Percentiles rank a stretch among this genome's conserved stretches.
Conservation (phyloP, 306 rosid species). For the Astragalus membranaceus region DNA sequence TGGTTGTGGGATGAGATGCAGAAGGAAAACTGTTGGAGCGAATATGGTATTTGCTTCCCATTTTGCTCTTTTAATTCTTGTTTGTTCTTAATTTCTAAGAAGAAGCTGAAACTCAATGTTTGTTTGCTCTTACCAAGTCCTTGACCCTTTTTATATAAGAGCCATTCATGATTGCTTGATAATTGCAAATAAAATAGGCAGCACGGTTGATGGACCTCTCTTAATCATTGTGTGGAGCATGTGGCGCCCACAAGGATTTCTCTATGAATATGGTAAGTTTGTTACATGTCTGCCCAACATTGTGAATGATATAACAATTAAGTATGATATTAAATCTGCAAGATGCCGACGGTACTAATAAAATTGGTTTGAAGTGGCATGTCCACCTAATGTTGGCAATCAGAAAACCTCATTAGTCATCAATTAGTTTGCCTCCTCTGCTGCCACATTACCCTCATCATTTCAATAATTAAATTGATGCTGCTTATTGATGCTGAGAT, state of each 20-base stretch:
- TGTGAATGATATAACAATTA: background rate
- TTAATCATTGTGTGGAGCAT: slow-evolving; percentile 22
- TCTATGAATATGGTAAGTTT: slow-evolving; percentile 18
- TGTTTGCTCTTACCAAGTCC: slow-evolving; percentile 10
- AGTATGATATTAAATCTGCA: slow-evolving; percentile 3
- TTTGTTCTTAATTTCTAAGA: background rate
- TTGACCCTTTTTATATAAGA: slow-evolving; percentile 9
- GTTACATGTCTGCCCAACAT: slow-evolving; percentile 37
- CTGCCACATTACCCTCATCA: slow-evolving; percentile 32
- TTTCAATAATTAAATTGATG: background rate
- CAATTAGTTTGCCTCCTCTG: slow-evolving; percentile 26
- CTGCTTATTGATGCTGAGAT: slow-evolving; percentile 6
- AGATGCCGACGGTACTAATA: background rate
- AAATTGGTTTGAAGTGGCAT: slow-evolving; percentile 16
- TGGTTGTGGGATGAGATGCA: slow-evolving; percentile 57
- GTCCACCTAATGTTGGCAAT: slow-evolving; percentile 12
- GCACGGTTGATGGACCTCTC: background rate
- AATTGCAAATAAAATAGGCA: background rate
- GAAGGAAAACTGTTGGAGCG: slow-evolving; percentile 67
- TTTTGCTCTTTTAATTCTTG: background rate
- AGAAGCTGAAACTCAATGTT: background rate
- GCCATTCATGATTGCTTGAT: background rate
- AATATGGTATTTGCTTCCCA: slow-evolving; percentile 44
- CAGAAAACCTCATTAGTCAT: slow-evolving; percentile 24
- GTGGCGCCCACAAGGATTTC: slow-evolving; percentile 31